These are phyloP conservation scores for Geranomyces variabilis DNA, from an alignment of 192 early-diverging fungal species.

Conservation along the genomic window DNA sequence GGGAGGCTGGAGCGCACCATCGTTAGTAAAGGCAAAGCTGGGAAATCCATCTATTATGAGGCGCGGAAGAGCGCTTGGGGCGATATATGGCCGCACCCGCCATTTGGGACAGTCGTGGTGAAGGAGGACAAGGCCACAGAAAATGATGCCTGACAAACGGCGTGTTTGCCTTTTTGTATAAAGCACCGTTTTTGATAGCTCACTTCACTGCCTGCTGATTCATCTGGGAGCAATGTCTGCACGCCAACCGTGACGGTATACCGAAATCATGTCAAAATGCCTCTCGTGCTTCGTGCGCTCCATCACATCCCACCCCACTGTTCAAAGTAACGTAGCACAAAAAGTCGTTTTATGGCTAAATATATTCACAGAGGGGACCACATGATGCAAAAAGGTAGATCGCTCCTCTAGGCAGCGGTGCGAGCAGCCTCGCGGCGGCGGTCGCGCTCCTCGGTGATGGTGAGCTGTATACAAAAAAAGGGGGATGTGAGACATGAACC, in stretches of 20 bases:
- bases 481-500: not conserved
- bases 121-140: not conserved
- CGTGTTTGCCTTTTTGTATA: no score
- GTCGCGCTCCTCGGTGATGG: conserved; percentile 99
- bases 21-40: conserved; percentile 66
- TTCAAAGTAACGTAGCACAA: no score
- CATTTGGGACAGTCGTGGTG: conserved; percentile 1
- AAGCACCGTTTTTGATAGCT: no score
- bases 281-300: no score
- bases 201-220: no score
- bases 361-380: no score
- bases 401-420: conserved; percentile 28
- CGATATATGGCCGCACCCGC: conserved; percentile 74
- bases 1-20: conserved; percentile 68
- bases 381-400: no score
- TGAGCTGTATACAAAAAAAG: conserved; percentile 65
- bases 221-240: no score
- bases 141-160: not conserved
- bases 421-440: conserved; percentile 68
- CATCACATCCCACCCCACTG: no score
- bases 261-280: no score
- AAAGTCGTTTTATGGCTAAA: no score
- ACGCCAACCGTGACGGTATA: no score
- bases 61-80: conserved; percentile 80
- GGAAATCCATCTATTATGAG: conserved; percentile 73